These are phyloP conservation scores for Saccharum hybrid DNA, from an alignment of 202 grass and related monocot genomes.

Conservation along the genomic window DNA sequence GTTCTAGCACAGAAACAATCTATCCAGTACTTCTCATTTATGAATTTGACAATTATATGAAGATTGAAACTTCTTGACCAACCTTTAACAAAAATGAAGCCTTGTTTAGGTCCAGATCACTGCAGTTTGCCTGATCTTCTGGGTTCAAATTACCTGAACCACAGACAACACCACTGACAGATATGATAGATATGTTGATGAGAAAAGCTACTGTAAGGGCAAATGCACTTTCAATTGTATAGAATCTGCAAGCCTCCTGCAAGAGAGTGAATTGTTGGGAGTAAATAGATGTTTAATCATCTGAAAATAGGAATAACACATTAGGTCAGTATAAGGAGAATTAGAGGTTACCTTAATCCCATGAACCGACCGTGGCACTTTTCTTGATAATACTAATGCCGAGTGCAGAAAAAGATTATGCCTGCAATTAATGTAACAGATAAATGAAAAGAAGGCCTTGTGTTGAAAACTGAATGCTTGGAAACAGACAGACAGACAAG, in stretches of 20 bases:
- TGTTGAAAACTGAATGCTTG: slow-evolving; percentile 27
- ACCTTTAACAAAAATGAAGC: slow-evolving; percentile 97
- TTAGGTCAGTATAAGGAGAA: slow-evolving; percentile 21
- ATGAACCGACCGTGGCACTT: slow-evolving; percentile 87
- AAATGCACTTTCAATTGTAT: slow-evolving; percentile 97
- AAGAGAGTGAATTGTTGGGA: slow-evolving; percentile 45
- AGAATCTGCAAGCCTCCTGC: slow-evolving; percentile 94
- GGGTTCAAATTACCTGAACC: slow-evolving; percentile 69
- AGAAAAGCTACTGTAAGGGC: slow-evolving; percentile 91
- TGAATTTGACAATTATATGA: slow-evolving; percentile 13
- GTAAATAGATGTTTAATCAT: slow-evolving; percentile 20
- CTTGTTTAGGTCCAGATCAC: slow-evolving; percentile 93
- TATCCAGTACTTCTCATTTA: not conserved
- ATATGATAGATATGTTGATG: slow-evolving; percentile 96
- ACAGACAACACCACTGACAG: slow-evolving; percentile 86
- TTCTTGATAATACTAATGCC: slow-evolving; percentile 93
- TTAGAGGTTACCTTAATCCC: slow-evolving; percentile 72
- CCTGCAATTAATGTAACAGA: slow-evolving; percentile 51
- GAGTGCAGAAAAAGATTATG: slow-evolving; percentile 99
- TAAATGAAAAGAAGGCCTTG: slow-evolving; percentile 29
- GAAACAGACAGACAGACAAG: not conserved
- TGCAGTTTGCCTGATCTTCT: slow-evolving; percentile 79
- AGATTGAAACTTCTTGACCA: slow-evolving; percentile 33
- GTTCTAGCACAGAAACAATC: slow-evolving; percentile 1
- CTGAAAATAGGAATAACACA: slow-evolving; percentile 2